These are phyloP conservation scores for Eragrostis nindensis DNA, from an alignment of 176 grass and related monocot genomes.

Conservation along the genomic window DNA sequence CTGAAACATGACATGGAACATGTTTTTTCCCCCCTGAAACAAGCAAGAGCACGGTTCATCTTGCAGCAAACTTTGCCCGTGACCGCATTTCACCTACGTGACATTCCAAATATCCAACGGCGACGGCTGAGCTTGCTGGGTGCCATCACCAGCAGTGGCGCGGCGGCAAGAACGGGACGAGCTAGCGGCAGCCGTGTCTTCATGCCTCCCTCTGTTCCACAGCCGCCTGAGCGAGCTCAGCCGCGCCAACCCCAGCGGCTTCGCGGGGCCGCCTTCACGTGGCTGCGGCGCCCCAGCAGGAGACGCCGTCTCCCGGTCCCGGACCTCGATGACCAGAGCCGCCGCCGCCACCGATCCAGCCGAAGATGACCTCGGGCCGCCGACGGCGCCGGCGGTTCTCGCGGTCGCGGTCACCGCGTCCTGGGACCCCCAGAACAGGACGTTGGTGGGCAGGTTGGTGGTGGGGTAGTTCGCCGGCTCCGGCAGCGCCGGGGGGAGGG, in stretches of 20 bases:
- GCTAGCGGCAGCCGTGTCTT: conserved; percentile 48
- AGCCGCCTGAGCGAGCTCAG: conserved; percentile 37
- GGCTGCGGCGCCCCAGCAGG: conserved; percentile 24
- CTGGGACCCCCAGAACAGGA: conserved; percentile 58
- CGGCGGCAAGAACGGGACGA: conserved; percentile 40
- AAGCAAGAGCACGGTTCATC: background rate
- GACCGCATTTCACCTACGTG: background rate
- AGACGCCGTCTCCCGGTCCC: conserved; percentile 35
- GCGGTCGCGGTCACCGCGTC: conserved; percentile 5
- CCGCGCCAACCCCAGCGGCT: conserved; percentile 25
- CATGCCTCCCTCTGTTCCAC: conserved; percentile 41
- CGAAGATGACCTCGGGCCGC: too few species aligned
- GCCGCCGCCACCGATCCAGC: too few species aligned
- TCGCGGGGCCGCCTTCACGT: background rate
- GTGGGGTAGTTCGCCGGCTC: conserved; percentile 56
- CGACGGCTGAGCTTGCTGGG: conserved; percentile 17
- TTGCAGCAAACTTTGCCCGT: background rate
- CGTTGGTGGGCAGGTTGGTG: conserved; percentile 68
- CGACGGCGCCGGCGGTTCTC: background rate
- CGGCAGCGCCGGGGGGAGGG: conserved; percentile 57
- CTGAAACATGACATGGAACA: too few species aligned
- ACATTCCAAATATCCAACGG: conserved; percentile 29
- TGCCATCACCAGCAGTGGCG: conserved; percentile 38
- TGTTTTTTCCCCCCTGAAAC: background rate
- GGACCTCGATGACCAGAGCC: conserved; percentile 57